Evolutionary conservation across 805 yeast species (phyloP), one percentile per base, ranked within the genome.

Genomic region (Yarrowia sp.): DNA sequence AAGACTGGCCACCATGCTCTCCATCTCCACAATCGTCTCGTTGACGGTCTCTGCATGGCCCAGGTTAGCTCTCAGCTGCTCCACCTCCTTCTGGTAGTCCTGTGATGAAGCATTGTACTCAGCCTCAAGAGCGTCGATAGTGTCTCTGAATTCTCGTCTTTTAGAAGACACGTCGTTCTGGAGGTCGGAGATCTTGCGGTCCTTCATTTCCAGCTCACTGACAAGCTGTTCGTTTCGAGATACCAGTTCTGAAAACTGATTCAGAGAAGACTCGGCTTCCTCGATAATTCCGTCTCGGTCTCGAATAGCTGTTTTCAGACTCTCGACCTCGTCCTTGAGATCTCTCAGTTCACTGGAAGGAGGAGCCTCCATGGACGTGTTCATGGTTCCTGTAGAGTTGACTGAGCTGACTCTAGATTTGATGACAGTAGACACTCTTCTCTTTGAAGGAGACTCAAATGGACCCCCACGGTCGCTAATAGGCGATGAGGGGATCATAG

Each of bases 131-230:
- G 67, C 66, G 60, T 72, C 75, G 41, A 72, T 67, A 6, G 72
- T 70, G 18, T 65, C 68, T 15, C 78, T 67, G 68, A 75, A 77
- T 69, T 71, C 77, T 51, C 57, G 70, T 28, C 73, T 68, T 66
- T 70, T 74, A 47, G 60, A 68, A 48, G 68, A 78, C 45, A 72
- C 64, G 57, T 72, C 74, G 32, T 68, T 36, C 66, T 71, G 69
- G 64, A 73, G 67, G 8, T 57, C 67, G 8, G 67, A 68, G 32
- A 73, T 71, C 65, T 70, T 72, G 11, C 70, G 68, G 41, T 74
- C 76, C 31, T 69, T 69, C 53, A 73, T 74, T 17, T 66, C 68
- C 22, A 58, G 51, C 22, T 58, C 51, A n/a, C 28, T 22, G 22
- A 43, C 64, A n/a, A 58, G 51, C 51, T 58, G 64, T 22, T 58